phyloP scores from a whole-genome alignment of 106 monocot species.

The Dendrobium nobile region DNA sequence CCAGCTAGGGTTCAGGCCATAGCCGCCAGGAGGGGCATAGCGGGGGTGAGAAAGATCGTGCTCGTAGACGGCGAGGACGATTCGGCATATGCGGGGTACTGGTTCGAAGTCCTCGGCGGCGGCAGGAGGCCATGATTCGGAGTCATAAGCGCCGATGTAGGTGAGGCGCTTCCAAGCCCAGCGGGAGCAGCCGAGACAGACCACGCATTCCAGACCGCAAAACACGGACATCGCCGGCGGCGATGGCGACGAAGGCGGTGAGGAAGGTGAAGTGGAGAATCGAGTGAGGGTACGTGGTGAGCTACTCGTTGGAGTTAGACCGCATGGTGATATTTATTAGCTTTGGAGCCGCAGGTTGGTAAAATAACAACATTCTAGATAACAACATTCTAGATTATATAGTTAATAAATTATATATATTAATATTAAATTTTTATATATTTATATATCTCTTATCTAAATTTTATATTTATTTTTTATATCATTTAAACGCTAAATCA shows the following conservation, averaged over 20 bases:
- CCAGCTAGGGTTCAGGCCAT: conserved; percentile 19
- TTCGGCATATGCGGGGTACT: conserved; percentile 50
- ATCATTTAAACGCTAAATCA: too few relatives aligned
- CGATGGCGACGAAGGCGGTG: not conserved
- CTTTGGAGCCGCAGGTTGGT: not conserved
- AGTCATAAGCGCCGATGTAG: conserved; percentile 63
- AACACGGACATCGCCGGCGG: conserved; percentile 30
- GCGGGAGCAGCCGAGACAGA: conserved; percentile 64
- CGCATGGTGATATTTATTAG: not conserved
- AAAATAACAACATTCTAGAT: too few relatives aligned
- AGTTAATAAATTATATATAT: too few relatives aligned
- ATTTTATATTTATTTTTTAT: too few relatives aligned
- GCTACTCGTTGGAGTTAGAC: not conserved
- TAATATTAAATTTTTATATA: too few relatives aligned
- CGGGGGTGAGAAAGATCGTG: conserved; percentile 31
- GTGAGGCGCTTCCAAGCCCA: conserved; percentile 73
- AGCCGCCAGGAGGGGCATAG: conserved; percentile 26
- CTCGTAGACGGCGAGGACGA: conserved; percentile 67
- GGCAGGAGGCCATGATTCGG: conserved; percentile 51
- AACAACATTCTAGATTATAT: too few relatives aligned
- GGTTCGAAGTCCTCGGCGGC: conserved; percentile 33
- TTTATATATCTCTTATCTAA: too few relatives aligned
- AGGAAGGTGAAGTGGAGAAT: not conserved
- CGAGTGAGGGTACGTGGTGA: not conserved
- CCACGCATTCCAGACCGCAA: conserved; percentile 60